Percentiles rank a stretch among this genome's conserved stretches.
Conservation (phyloP, 371 early-diverging fungal species). For the Coemansia sp. region DNA sequence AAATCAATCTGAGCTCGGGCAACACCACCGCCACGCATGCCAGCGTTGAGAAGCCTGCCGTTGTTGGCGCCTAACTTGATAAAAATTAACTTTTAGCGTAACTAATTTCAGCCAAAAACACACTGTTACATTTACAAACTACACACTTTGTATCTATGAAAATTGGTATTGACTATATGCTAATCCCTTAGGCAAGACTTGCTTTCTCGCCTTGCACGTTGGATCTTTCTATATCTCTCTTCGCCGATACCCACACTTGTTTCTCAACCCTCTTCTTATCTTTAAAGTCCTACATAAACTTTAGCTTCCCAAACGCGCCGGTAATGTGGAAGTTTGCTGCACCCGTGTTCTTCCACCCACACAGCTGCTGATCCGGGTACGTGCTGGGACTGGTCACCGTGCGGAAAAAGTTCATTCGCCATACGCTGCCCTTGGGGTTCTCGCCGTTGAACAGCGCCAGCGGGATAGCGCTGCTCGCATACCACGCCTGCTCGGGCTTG, state of each 20-base stretch:
- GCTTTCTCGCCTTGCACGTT: too few species aligned
- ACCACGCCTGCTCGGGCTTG: constrained; percentile 26
- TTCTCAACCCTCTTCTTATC: too few species aligned
- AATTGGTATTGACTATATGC: too few species aligned
- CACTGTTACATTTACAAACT: too few species aligned
- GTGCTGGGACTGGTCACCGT: constrained; percentile 31
- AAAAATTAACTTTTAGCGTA: neutral
- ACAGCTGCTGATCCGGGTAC: constrained; percentile 44
- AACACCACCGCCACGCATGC: constrained; percentile 20
- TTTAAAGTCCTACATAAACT: constrained; percentile 19
- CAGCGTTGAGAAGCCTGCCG: constrained; percentile 17
- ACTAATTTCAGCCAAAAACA: too few species aligned
- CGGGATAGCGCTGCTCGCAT: constrained; percentile 25
- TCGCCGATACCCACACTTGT: too few species aligned
- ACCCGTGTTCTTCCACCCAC: constrained; percentile 44
- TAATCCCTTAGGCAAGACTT: too few species aligned
- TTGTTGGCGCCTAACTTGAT: neutral
- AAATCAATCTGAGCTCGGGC: constrained; percentile 7
- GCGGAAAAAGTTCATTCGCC: constrained; percentile 52
- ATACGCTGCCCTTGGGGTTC: constrained; percentile 27
- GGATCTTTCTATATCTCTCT: too few species aligned
- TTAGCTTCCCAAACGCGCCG: constrained; percentile 27
- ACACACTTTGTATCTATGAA: too few species aligned
- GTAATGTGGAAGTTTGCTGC: constrained; percentile 47
- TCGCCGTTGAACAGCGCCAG: constrained; percentile 47